Conservation (phyloP, 2,329 filamentous ascomycete genomes). For the Diaporthe aspalathi region DNA sequence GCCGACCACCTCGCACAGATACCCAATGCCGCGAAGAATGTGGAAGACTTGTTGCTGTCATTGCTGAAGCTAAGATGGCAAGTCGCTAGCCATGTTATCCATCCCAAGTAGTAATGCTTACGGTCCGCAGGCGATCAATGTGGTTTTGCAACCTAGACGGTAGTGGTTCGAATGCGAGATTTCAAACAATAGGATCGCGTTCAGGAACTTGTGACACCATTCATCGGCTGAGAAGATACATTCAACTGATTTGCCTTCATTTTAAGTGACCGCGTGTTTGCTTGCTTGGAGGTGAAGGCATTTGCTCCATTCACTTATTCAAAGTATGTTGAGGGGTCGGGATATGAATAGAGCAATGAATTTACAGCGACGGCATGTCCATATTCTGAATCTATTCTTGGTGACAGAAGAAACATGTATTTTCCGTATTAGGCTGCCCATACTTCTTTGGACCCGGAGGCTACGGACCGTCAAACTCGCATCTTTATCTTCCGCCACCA, state of each 20-base stretch:
- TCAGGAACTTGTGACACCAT: not conserved
- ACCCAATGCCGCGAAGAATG: too few relatives aligned
- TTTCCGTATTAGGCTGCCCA: slow-evolving; percentile 10
- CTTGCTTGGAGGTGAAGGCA: not conserved
- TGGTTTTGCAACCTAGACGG: too few relatives aligned
- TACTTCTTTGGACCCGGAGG: slow-evolving; percentile 19
- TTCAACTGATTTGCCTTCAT: not conserved
- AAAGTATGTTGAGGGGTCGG: not conserved
- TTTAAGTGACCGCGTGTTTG: not conserved
- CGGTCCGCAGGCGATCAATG: too few relatives aligned
- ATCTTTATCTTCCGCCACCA: slow-evolving; percentile 10
- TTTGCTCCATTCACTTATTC: too few relatives aligned
- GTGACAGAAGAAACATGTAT: slow-evolving; percentile 33
- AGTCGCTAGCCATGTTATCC: not conserved
- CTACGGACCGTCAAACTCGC: slow-evolving; percentile 19
- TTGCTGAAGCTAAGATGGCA: too few relatives aligned
- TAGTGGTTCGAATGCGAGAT: too few relatives aligned
- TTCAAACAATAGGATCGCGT: too few relatives aligned
- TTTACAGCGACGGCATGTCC: not conserved
- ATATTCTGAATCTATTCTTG: not conserved
- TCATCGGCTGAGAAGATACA: not conserved
- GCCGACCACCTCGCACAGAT: too few relatives aligned
- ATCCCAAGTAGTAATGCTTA: not conserved
- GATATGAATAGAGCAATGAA: not conserved
- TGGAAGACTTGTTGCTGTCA: too few relatives aligned